Percentiles rank a stretch among this genome's conserved stretches.
These are phyloP conservation scores for Angophora floribunda DNA, from an alignment of 345 rosid species.

Conservation along the genomic window DNA sequence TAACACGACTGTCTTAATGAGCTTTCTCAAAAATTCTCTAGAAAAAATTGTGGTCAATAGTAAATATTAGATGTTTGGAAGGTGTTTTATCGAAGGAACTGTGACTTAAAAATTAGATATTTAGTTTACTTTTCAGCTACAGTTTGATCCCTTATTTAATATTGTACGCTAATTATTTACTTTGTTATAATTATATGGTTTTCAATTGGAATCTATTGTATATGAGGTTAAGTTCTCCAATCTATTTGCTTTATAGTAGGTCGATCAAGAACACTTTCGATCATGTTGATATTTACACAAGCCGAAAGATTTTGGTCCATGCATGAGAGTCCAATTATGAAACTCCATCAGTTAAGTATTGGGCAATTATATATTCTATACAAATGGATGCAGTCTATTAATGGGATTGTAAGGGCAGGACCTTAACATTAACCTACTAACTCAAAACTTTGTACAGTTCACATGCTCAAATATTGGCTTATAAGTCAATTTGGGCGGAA, in stretches of 20 bases:
- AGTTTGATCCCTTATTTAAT: not conserved
- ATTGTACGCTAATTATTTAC: not conserved
- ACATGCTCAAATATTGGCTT: not conserved
- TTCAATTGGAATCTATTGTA: not conserved
- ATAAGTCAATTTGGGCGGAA: not conserved
- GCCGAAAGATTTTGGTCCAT: not conserved
- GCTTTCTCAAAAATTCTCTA: not conserved
- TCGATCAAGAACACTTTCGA: not conserved
- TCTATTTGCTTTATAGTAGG: not conserved
- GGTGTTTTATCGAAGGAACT: not conserved
- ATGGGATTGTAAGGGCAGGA: not conserved
- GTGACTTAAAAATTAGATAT: not conserved
- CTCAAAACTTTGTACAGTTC: not conserved
- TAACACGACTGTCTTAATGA: not conserved
- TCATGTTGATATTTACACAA: not conserved
- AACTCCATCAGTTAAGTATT: not conserved
- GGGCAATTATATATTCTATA: not conserved
- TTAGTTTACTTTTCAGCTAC: not conserved
- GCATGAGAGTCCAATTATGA: not conserved
- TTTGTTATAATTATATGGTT: not conserved
- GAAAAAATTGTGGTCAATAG: not conserved
- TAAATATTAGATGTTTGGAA: not conserved
- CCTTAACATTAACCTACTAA: not conserved
- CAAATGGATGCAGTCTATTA: not conserved
- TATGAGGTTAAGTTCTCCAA: not conserved